Percentiles rank a stretch among this genome's conserved stretches.
phyloP scores from a whole-genome alignment of 2,329 filamentous ascomycete genomes.

The Chalaropsis ovoidea region DNA sequence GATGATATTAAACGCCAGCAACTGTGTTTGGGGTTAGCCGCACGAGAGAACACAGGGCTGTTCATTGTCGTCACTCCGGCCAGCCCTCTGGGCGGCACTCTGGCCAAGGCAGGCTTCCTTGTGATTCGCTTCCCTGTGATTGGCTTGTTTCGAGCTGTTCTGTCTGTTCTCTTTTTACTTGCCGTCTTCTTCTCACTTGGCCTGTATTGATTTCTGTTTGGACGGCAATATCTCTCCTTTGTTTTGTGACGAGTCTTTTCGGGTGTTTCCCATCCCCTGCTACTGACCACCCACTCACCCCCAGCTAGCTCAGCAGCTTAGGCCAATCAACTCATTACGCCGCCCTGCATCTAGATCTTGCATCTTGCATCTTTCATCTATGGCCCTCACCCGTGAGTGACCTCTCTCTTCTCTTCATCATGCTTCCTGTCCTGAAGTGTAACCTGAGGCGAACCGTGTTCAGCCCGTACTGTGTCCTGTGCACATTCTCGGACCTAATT shows the following conservation, averaged over 20 bases:
- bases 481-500: constrained; percentile 3
- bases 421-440: background rate
- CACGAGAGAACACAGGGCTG: background rate
- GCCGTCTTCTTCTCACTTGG: background rate
- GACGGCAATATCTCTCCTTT: background rate
- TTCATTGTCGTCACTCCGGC: background rate
- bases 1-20: background rate
- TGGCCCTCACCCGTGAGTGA: background rate
- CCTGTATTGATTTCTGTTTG: background rate
- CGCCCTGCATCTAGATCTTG: too few species aligned
- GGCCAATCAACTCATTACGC: too few species aligned
- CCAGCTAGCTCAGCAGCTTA: too few species aligned
- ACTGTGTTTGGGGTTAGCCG: background rate
- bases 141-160: background rate
- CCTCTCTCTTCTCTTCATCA: background rate
- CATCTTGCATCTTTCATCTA: too few species aligned
- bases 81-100: too few species aligned
- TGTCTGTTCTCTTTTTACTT: background rate
- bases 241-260: too few species aligned
- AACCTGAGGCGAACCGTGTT: constrained; percentile 4
- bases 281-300: background rate
- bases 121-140: too few species aligned
- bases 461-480: background rate
- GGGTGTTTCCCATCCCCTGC: background rate
- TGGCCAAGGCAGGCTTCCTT: background rate